Evolutionary conservation across 164 flowering plant genomes (phyloP).

Genomic region (Dillenia turbinata): DNA sequence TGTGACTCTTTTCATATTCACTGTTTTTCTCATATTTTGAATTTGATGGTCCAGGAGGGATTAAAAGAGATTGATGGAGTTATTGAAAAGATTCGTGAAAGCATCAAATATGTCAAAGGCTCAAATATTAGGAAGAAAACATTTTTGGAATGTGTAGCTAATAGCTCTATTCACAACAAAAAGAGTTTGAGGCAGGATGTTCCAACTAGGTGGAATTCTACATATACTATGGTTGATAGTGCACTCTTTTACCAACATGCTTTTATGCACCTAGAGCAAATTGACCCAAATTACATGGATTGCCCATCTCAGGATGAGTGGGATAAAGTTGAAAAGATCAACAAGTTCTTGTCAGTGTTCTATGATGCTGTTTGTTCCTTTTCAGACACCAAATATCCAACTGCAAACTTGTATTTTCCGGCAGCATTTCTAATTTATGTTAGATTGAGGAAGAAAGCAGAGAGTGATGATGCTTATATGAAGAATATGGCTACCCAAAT

Average conservation of each 20-base stretch:
- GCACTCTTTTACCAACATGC: not conserved
- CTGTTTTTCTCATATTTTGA: no score
- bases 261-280: not conserved
- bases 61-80: no score
- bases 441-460: not conserved
- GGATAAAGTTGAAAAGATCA: conserved; percentile 3
- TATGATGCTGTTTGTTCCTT: conserved; percentile 3
- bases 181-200: not conserved
- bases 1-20: no score
- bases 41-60: no score
- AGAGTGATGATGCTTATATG: not conserved
- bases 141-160: not conserved
- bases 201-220: conserved; percentile 2
- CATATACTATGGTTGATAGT: not conserved
- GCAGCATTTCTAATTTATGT: not conserved
- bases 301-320: conserved; percentile 1
- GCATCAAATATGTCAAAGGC: conserved; percentile 1
- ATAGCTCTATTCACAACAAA: not conserved
- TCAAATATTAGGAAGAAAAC: no score
- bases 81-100: not conserved
- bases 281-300: conserved; percentile 2
- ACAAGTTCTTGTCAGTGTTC: not conserved
- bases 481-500: not conserved
- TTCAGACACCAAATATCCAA: conserved; percentile 4
- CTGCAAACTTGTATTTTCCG: conserved; percentile 1